These are phyloP conservation scores for Poa annua DNA, from an alignment of 176 grass and related monocot genomes.

Conservation along the genomic window DNA sequence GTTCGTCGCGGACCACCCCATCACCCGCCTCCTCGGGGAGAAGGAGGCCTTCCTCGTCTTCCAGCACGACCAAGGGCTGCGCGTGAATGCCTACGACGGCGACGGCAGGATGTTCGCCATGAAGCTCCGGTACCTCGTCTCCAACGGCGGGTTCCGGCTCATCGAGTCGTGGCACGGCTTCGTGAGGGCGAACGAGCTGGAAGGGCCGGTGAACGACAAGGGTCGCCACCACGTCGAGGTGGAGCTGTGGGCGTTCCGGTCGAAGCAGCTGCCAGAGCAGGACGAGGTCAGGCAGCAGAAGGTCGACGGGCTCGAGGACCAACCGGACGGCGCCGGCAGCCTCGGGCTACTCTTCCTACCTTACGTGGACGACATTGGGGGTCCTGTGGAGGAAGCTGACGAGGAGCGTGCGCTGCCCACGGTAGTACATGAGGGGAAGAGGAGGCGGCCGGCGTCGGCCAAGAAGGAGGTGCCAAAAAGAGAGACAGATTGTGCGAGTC, in stretches of 20 bases:
- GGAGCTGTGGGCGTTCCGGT: slow-evolving; percentile 22
- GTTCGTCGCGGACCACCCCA: neutral
- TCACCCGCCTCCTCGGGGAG: neutral
- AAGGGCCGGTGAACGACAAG: neutral
- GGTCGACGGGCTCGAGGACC: neutral
- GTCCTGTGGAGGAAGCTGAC: too few species aligned
- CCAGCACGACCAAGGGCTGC: neutral
- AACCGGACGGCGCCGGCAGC: neutral
- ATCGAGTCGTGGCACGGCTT: neutral
- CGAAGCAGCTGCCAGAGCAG: neutral
- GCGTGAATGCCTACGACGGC: neutral
- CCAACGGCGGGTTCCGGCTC: slow-evolving; percentile 30
- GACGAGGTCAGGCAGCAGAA: neutral
- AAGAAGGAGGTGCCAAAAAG: too few species aligned
- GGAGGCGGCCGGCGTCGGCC: too few species aligned
- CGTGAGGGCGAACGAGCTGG: neutral
- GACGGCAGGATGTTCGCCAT: neutral
- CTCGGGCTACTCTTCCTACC: too few species aligned
- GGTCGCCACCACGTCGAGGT: neutral
- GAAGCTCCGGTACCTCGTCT: slow-evolving; percentile 3
- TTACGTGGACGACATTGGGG: too few species aligned
- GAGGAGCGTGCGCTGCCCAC: too few species aligned
- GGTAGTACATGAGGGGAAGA: too few species aligned
- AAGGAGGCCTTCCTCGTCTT: neutral
- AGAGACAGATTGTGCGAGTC: too few species aligned